phyloP scores from a whole-genome alignment of 108 stramenopile genomes.

The Cyclotella choctawhatcheeana region DNA sequence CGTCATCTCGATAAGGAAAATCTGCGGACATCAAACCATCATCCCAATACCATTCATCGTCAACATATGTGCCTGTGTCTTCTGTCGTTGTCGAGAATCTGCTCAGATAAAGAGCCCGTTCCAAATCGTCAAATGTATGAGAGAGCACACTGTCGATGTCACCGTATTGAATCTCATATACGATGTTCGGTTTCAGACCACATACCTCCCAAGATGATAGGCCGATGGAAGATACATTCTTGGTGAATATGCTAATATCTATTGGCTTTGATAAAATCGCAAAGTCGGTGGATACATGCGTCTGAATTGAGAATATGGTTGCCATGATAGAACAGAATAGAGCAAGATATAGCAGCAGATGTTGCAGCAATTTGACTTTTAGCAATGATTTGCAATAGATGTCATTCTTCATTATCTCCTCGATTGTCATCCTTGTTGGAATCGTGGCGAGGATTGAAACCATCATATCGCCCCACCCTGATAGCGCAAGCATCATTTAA shows the following conservation, averaged over 20 bases:
- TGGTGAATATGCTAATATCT: conserved; percentile 22
- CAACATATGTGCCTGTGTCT: conserved; percentile 5
- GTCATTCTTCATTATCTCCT: not conserved
- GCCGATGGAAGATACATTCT: conserved; percentile 28
- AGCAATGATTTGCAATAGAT: not conserved
- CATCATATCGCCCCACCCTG: not conserved
- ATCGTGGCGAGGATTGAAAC: no score
- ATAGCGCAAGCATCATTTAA: no score
- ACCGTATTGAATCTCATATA: conserved; percentile 15
- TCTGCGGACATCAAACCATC: conserved; percentile 25
- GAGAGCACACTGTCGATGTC: not conserved
- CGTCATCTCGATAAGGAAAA: conserved; percentile 43
- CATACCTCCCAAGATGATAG: conserved; percentile 38
- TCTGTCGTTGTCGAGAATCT: not conserved
- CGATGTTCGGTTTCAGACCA: conserved; percentile 20
- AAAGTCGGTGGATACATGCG: conserved; percentile 28
- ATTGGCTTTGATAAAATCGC: conserved; percentile 28
- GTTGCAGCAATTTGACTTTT: not conserved
- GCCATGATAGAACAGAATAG: conserved; percentile 36
- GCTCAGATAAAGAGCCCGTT: not conserved
- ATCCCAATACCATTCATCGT: conserved; percentile 23
- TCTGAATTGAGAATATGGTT: conserved; percentile 29
- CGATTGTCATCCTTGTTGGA: no score
- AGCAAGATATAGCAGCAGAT: conserved; percentile 28
- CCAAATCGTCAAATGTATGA: no score